phyloP scores from a whole-genome alignment of 2,329 filamentous ascomycete genomes.

The Geosmithia morbida region DNA sequence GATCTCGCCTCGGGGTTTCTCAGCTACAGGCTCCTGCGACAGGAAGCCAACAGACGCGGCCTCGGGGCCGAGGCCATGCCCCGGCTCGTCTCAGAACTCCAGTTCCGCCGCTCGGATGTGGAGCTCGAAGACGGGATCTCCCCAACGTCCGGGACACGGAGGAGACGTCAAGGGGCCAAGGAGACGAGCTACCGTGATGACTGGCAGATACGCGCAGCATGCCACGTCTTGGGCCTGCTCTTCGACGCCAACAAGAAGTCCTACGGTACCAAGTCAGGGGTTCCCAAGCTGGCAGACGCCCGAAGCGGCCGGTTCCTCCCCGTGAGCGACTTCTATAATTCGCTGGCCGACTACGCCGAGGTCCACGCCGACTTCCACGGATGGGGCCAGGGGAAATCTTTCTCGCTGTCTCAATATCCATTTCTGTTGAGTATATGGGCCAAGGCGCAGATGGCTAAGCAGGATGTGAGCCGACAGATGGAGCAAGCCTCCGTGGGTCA shows the following conservation, averaged over 20 bases:
- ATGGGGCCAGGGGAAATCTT: constrained; percentile 68
- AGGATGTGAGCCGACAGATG: constrained; percentile 83
- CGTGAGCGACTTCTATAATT: constrained; percentile 78
- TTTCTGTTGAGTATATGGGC: constrained; percentile 86
- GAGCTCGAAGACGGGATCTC: not conserved
- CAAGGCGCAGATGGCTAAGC: constrained; percentile 80
- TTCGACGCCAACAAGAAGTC: constrained; percentile 79
- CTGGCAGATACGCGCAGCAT: constrained; percentile 77
- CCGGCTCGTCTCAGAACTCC: constrained; percentile 60
- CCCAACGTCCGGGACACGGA: not conserved
- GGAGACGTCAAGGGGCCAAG: constrained; percentile 17
- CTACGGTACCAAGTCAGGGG: constrained; percentile 4
- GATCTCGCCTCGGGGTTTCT: constrained; percentile 68
- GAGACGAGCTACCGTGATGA: constrained; percentile 62
- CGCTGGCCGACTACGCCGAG: constrained; percentile 74
- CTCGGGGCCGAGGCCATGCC: constrained; percentile 47
- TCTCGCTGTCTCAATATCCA: constrained; percentile 84
- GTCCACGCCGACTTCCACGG: constrained; percentile 73
- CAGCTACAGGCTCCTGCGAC: constrained; percentile 62
- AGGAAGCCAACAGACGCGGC: constrained; percentile 50
- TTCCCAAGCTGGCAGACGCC: not conserved
- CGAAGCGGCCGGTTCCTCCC: constrained; percentile 47
- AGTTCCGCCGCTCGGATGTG: constrained; percentile 28
- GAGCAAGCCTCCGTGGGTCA: constrained; percentile 86
- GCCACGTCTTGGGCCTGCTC: constrained; percentile 64